phyloP scores from a whole-genome alignment of 257 asterid species.

The Scutellaria barbata region DNA sequence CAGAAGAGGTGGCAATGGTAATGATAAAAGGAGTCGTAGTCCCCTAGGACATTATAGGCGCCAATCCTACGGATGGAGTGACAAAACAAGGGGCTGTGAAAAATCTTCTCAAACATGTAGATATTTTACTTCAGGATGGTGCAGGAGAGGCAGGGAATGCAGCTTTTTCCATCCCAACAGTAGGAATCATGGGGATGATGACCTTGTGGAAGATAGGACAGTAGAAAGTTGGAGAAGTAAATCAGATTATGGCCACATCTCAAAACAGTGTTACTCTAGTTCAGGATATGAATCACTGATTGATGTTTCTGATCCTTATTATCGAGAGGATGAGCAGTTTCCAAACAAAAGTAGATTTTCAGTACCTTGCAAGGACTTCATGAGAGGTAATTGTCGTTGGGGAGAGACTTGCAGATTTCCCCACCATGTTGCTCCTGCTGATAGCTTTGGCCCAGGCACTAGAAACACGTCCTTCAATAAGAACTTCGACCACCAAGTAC shows the following conservation, averaged over 20 bases:
- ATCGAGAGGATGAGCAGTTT: slow-evolving; percentile 53
- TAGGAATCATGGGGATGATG: slow-evolving; percentile 42
- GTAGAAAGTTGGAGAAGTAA: slow-evolving; percentile 54
- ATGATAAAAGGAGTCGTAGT: slow-evolving; percentile 59
- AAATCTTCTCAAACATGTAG: slow-evolving; percentile 67
- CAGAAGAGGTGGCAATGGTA: slow-evolving; percentile 48
- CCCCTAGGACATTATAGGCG: slow-evolving; percentile 55
- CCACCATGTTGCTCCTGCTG: slow-evolving; percentile 62
- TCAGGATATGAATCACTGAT: slow-evolving; percentile 49
- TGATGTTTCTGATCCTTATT: slow-evolving; percentile 50
- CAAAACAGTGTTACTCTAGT: slow-evolving; percentile 47
- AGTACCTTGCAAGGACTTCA: slow-evolving; percentile 63
- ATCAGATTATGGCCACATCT: slow-evolving; percentile 45
- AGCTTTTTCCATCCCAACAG: slow-evolving; percentile 64
- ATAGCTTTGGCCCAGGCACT: slow-evolving; percentile 45
- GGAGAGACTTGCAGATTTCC: slow-evolving; percentile 83
- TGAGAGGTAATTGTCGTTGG: slow-evolving; percentile 73
- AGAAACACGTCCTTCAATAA: slow-evolving; percentile 46
- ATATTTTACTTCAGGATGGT: slow-evolving; percentile 63
- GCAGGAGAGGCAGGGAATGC: slow-evolving; percentile 83
- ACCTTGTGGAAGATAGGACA: slow-evolving; percentile 43
- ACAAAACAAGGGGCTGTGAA: slow-evolving; percentile 56
- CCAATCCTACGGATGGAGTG: slow-evolving; percentile 63
- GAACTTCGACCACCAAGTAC: slow-evolving; percentile 45
- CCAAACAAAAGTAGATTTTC: slow-evolving; percentile 52